These are phyloP conservation scores for Tranzscheliella williamsii DNA, from an alignment of 1,284 basidiomycete species.

Conservation along the genomic window DNA sequence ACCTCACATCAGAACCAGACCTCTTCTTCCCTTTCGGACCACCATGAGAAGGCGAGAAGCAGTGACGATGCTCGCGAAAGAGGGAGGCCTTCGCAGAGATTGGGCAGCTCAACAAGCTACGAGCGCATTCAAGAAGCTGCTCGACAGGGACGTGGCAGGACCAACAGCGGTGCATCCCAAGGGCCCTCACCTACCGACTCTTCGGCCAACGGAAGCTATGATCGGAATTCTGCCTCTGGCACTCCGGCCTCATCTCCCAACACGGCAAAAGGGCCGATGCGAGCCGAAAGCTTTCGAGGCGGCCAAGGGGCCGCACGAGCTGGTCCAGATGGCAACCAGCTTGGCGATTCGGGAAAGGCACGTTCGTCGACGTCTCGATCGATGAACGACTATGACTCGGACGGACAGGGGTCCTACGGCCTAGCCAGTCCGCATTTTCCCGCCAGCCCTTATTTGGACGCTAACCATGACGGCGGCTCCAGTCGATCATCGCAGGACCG, in stretches of 20 bases:
- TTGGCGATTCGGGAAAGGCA: constrained; percentile 43
- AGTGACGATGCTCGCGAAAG: constrained; percentile 36
- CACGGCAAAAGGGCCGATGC: constrained; percentile 15
- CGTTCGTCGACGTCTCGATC: constrained; percentile 38
- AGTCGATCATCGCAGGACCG: constrained; percentile 28
- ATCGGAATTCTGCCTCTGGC: constrained; percentile 14
- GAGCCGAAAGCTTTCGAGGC: constrained; percentile 37
- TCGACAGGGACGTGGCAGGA: constrained; percentile 18
- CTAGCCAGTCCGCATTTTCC: constrained; percentile 37
- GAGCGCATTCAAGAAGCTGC: constrained; percentile 52
- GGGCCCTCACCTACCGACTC: constrained; percentile 37
- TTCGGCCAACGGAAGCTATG: constrained; percentile 23
- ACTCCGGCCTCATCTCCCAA: constrained; percentile 23
- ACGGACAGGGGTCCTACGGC: constrained; percentile 33
- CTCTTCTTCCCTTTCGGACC: constrained; percentile 18
- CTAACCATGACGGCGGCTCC: constrained; percentile 18
- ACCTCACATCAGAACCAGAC: constrained; percentile 23
- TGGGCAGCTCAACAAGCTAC: constrained; percentile 49
- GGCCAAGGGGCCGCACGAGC: constrained; percentile 28
- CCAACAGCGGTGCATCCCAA: constrained; percentile 28
- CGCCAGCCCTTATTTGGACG: constrained; percentile 35
- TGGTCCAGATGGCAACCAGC: constrained; percentile 29
- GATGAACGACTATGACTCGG: constrained; percentile 33
- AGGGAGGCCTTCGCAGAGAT: constrained; percentile 43
- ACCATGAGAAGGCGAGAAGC: constrained; percentile 19